Evolutionary conservation across 2,329 filamentous ascomycete genomes (phyloP).

Genomic region (Curvularia eragrostidis): DNA sequence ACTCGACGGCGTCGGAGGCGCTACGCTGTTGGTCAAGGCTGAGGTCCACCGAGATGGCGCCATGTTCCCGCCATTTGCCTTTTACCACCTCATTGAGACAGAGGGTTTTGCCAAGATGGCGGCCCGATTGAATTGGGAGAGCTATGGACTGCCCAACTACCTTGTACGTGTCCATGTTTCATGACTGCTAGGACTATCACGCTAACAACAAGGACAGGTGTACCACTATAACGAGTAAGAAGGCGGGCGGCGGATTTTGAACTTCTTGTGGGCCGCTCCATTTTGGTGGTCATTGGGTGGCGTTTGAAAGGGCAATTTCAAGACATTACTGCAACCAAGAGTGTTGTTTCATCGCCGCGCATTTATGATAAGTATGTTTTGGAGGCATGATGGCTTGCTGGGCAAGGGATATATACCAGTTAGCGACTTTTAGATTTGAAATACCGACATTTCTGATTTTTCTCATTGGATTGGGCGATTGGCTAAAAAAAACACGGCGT

Average conservation of each 20-base stretch:
- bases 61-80: constrained; percentile 97
- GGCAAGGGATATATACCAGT: constrained; percentile 20
- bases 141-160: constrained; percentile 93
- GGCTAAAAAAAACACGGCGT: neutral
- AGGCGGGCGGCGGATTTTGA: constrained; percentile 1
- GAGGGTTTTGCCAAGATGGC: constrained; percentile 99
- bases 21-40: constrained; percentile 90
- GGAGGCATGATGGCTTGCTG: constrained; percentile 20
- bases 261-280: constrained; percentile 11
- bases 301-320: constrained; percentile 27
- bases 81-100: constrained; percentile 97
- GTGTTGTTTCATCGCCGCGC: constrained; percentile 7
- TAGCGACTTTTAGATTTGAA: constrained; percentile 7
- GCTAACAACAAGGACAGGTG: constrained; percentile 60
- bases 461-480: neutral
- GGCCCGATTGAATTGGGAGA: constrained; percentile 81
- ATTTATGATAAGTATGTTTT: constrained; percentile 20
- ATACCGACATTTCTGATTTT: constrained; percentile 2
- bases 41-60: constrained; percentile 96
- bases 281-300: constrained; percentile 41
- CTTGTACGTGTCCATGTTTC: constrained; percentile 67
- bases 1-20: constrained; percentile 92
- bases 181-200: neutral
- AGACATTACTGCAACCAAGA: constrained; percentile 14
- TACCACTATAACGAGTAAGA: constrained; percentile 88